Evolutionary conservation across 306 rosid species (phyloP).

Genomic region (Vigna reflexopilosa): DNA sequence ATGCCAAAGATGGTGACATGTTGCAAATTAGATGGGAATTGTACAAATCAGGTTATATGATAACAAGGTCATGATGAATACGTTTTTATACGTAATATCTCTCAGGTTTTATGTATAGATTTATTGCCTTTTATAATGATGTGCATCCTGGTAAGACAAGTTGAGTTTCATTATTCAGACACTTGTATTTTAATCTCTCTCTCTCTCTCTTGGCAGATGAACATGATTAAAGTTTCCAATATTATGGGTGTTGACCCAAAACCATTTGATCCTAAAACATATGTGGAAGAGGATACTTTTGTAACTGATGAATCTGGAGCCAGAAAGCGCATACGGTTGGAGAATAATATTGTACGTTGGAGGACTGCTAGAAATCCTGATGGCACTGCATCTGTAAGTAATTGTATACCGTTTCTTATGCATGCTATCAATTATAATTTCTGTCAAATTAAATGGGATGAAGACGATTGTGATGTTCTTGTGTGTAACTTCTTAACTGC

Average conservation of each 20-base stretch:
- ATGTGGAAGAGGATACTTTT: conserved; percentile 96
- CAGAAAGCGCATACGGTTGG: conserved; percentile 95
- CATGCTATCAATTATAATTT: conserved; percentile 19
- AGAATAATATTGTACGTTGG: conserved; percentile 96
- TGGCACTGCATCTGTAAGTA: conserved; percentile 79
- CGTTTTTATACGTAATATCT: conserved; percentile 13
- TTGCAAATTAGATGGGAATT: conserved; percentile 24
- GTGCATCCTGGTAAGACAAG: conserved; percentile 36
- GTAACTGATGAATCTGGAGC: conserved; percentile 96
- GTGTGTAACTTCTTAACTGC: conserved; percentile 2
- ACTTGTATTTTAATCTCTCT: background rate
- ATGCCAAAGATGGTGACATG: conserved; percentile 22
- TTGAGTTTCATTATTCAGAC: conserved; percentile 31
- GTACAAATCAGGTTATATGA: conserved; percentile 24
- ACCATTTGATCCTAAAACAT: conserved; percentile 91
- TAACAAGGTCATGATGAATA: conserved; percentile 18
- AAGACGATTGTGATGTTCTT: conserved; percentile 11
- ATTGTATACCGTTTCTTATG: conserved; percentile 36
- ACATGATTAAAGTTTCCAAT: conserved; percentile 97
- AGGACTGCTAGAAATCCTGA: conserved; percentile 71
- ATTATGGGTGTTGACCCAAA: conserved; percentile 95
- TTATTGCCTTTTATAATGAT: conserved; percentile 17
- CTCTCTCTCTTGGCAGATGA: conserved; percentile 67
- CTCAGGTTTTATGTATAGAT: conserved; percentile 22
- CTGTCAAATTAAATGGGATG: conserved; percentile 20